phyloP scores from a whole-genome alignment of 805 yeast species.

The Hemisphaericaspora nanyangensis region DNA sequence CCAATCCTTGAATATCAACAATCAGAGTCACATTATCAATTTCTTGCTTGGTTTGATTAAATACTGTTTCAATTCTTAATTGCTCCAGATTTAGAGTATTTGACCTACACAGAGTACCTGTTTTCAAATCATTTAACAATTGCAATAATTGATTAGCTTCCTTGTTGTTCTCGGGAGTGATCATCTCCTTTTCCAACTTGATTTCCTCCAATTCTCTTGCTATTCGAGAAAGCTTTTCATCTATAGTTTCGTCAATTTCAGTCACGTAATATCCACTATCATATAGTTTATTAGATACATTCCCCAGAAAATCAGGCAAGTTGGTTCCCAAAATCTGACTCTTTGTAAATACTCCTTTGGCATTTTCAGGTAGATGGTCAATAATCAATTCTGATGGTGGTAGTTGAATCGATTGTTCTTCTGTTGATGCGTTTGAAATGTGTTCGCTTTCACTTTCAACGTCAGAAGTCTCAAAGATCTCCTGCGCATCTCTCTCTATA shows the following conservation, averaged over 20 bases:
- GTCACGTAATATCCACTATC: constrained; percentile 21
- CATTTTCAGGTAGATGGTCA: constrained; percentile 7
- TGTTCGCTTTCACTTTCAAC: constrained; percentile 24
- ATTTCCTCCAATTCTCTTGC: constrained; percentile 37
- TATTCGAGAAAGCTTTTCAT: constrained; percentile 36
- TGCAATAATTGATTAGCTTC: constrained; percentile 4
- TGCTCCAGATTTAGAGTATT: neutral
- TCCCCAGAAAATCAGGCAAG: constrained; percentile 38
- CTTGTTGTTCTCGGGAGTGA: constrained; percentile 6
- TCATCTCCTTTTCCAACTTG: constrained; percentile 7
- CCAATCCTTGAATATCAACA: constrained; percentile 8
- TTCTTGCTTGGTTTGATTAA: neutral
- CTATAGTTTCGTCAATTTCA: constrained; percentile 30
- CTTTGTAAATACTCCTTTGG: constrained; percentile 4
- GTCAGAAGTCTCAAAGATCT: constrained; percentile 47
- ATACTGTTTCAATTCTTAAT: neutral
- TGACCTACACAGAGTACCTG: neutral
- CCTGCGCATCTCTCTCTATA: constrained; percentile 23
- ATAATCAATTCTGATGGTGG: constrained; percentile 3
- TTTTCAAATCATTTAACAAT: constrained; percentile 6
- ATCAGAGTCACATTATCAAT: constrained; percentile 1
- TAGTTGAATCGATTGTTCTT: neutral
- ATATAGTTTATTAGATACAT: constrained; percentile 15
- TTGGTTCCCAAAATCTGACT: neutral
- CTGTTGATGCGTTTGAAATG: neutral